Evolutionary conservation across 164 flowering plant species (phyloP), one percentile per base, ranked within the genome.

Genomic region (Vitis labrusca): DNA sequence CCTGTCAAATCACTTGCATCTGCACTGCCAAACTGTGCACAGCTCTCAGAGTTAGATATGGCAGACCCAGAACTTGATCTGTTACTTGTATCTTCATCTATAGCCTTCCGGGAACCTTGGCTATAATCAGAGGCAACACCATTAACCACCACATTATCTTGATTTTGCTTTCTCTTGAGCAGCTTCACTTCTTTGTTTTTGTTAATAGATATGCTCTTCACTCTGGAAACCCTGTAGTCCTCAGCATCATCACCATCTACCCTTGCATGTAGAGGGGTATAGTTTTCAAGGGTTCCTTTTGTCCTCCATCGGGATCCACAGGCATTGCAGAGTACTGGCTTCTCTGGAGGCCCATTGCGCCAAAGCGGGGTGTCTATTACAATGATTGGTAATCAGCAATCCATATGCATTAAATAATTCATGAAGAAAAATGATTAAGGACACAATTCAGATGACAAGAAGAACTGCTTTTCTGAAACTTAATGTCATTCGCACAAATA

Each of bases 301-400:
- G 98, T 95, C 77, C 99, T 89, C 99, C 99, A 95, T 66, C 98
- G 77, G 5, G 98, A 93, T 9, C 99, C 99, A 83, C 99, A 95
- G 52, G 99, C 99, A 87, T 95, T 95, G 88, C 99, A 95, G 55
- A 95, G 76, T 15, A 95, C 89, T 15, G 98, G 99, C 85, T 95
- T 95, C 70, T 90, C 97, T 29, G 97, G 91, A 68, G 99, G 99
- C 48, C 99, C 99, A 81, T 95, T 95, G 55, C 99, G 91, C 99
- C 99, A 95, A 65, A 93, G 96, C 59, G 99, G 98, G 44, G 99
- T 95, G 82, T 91, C 99, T 95, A 77, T 78, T 70, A 65, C 61
- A 79, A 63, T 11, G 15, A 11, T 37, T 68, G 5, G 8, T 16
- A 59, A 63, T 77, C 19, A 74, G 72, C 65, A 74, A 66, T 37